phyloP scores from a whole-genome alignment of 441 rosid genomes.

The Breynia disticha region DNA sequence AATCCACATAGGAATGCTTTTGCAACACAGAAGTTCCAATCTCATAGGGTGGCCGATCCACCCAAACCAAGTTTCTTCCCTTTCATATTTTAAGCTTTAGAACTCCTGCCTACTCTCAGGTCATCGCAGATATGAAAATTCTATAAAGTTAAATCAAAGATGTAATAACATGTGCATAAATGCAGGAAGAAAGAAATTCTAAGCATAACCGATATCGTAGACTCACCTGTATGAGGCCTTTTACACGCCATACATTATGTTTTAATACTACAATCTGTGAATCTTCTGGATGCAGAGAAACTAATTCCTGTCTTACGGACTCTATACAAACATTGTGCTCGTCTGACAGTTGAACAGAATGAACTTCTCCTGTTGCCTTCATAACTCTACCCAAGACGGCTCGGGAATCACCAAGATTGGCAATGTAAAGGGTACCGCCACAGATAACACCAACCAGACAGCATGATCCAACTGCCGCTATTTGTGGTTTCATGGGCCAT shows the following conservation, averaged over 20 bases:
- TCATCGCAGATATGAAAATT: too few species aligned
- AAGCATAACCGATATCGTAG: too few species aligned
- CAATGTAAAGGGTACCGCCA: slow-evolving; percentile 59
- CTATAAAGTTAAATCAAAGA: too few species aligned
- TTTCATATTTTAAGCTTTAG: too few species aligned
- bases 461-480: slow-evolving; percentile 91
- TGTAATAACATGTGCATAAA: too few species aligned
- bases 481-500: slow-evolving; percentile 60
- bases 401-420: slow-evolving; percentile 89
- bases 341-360: slow-evolving; percentile 65
- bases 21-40: too few species aligned
- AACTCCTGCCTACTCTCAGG: too few species aligned
- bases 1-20: too few species aligned
- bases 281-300: slow-evolving; percentile 72
- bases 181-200: too few species aligned
- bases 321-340: slow-evolving; percentile 81
- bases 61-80: too few species aligned
- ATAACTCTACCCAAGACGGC: slow-evolving; percentile 63
- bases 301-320: slow-evolving; percentile 82
- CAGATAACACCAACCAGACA: slow-evolving; percentile 80
- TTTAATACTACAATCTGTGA: slow-evolving; percentile 80
- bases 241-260: slow-evolving; percentile 93
- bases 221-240: slow-evolving; percentile 82
- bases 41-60: too few species aligned
- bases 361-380: slow-evolving; percentile 37